Conservation (phyloP, 495 filamentous ascomycete genomes). For the Penicillium robsamsonii region DNA sequence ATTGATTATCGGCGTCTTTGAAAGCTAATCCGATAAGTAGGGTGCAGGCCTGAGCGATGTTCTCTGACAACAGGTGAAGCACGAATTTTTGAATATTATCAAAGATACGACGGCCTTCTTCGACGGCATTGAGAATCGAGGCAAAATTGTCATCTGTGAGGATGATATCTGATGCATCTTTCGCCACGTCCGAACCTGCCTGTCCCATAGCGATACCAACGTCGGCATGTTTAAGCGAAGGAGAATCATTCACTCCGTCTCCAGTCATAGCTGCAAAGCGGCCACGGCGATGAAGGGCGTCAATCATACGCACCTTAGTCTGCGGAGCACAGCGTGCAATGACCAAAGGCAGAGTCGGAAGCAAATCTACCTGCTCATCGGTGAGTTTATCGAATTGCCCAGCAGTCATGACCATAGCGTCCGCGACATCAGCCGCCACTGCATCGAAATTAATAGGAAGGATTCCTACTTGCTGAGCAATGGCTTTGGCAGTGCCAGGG, state of each 20-base stretch:
- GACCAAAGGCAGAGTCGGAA: slow-evolving; percentile 60
- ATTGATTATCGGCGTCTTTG: slow-evolving; percentile 54
- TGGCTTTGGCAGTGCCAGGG: slow-evolving; percentile 69
- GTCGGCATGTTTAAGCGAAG: slow-evolving; percentile 86
- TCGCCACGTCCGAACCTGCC: slow-evolving; percentile 75
- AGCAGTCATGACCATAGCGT: slow-evolving; percentile 60
- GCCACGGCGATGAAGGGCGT: slow-evolving; percentile 66
- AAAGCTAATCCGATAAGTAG: slow-evolving; percentile 63
- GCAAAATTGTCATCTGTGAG: slow-evolving; percentile 75
- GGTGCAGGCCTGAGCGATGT: slow-evolving; percentile 60
- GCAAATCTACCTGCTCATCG: slow-evolving; percentile 56
- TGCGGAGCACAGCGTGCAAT: slow-evolving; percentile 64
- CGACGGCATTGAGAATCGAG: slow-evolving; percentile 62
- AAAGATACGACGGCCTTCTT: slow-evolving; percentile 64
- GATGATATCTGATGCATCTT: slow-evolving; percentile 71
- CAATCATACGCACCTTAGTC: slow-evolving; percentile 68
- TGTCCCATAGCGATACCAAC: slow-evolving; percentile 74
- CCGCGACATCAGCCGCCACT: slow-evolving; percentile 48
- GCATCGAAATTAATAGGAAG: slow-evolving; percentile 56
- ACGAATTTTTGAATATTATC: slow-evolving; percentile 70
- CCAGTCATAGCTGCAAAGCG: slow-evolving; percentile 90
- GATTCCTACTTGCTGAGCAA: slow-evolving; percentile 74
- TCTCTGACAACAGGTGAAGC: slow-evolving; percentile 60
- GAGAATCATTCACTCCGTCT: slow-evolving; percentile 91
- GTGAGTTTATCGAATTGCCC: slow-evolving; percentile 61